These are phyloP conservation scores for Plenodomus lindquistii DNA, from an alignment of 2,329 filamentous ascomycete genomes.

Conservation along the genomic window DNA sequence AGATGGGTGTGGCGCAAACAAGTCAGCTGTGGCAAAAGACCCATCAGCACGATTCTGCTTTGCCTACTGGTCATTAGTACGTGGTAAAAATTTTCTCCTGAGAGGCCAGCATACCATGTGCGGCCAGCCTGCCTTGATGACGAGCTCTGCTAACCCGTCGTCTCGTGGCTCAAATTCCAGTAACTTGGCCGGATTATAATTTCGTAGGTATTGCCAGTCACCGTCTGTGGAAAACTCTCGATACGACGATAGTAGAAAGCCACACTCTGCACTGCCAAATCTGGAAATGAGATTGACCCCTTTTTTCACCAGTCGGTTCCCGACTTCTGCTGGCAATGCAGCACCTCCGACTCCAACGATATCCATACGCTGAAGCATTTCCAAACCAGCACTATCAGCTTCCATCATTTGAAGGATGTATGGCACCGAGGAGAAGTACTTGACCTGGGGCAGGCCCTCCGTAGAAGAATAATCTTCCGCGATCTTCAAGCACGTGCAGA, in stretches of 20 bases:
- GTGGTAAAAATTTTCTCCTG: not conserved
- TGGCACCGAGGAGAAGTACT: slow-evolving; percentile 68
- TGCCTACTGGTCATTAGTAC: slow-evolving; percentile 34
- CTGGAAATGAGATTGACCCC: slow-evolving; percentile 63
- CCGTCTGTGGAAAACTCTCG: slow-evolving; percentile 58
- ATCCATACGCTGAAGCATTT: slow-evolving; percentile 61
- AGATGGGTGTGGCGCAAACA: slow-evolving; percentile 61
- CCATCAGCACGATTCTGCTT: slow-evolving; percentile 63
- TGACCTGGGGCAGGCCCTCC: slow-evolving; percentile 43
- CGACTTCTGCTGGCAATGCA: slow-evolving; percentile 57
- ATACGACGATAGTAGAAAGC: slow-evolving; percentile 66
- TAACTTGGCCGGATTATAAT: slow-evolving; percentile 42
- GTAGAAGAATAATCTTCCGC: slow-evolving; percentile 31
- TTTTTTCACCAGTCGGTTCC: slow-evolving; percentile 56
- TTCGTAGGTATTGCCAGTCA: slow-evolving; percentile 65
- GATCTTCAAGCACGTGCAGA: slow-evolving; percentile 53
- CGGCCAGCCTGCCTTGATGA: slow-evolving; percentile 62
- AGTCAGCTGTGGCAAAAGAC: slow-evolving; percentile 65
- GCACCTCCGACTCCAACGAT: slow-evolving; percentile 68
- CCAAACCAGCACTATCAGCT: slow-evolving; percentile 82
- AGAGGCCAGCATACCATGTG: slow-evolving; percentile 46
- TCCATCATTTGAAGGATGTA: slow-evolving; percentile 90
- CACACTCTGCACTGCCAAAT: slow-evolving; percentile 69
- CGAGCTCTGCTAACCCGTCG: slow-evolving; percentile 55
- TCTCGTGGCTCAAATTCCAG: slow-evolving; percentile 54